Evolutionary conservation across 2,329 filamentous ascomycete species (phyloP).

Genomic region (Akanthomyces muscarius): DNA sequence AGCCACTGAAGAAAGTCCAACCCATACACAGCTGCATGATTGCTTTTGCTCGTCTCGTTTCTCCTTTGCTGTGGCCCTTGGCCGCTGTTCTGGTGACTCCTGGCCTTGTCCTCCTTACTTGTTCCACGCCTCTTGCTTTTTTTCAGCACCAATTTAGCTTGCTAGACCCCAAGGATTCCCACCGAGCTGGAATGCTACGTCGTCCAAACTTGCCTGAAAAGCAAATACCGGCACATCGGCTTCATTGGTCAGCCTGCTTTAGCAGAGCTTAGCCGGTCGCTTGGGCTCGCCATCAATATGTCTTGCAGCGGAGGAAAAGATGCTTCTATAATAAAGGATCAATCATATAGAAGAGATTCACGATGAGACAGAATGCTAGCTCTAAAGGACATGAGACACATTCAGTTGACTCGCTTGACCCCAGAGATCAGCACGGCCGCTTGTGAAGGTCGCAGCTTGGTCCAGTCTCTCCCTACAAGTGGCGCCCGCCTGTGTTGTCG

Average conservation of each 20-base stretch:
- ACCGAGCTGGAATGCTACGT: not conserved
- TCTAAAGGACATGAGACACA: not conserved
- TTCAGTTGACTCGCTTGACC: not conserved
- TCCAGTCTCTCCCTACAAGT: not conserved
- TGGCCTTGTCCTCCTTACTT: not conserved
- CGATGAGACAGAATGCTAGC: not conserved
- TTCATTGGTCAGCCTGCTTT: not conserved
- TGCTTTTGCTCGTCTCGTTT: not conserved
- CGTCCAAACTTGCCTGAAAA: not conserved
- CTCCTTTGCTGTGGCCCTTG: not conserved
- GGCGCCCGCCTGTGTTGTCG: not conserved
- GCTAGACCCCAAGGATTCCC: not conserved
- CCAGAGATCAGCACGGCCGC: too few species aligned
- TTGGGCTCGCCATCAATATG: not conserved
- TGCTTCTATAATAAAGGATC: not conserved
- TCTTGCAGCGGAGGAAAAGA: not conserved
- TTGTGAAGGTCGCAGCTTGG: too few species aligned
- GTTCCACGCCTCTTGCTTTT: too few species aligned
- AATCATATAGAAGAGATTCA: not conserved
- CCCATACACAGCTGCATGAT: not conserved
- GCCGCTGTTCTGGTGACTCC: not conserved
- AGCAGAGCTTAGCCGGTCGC: not conserved
- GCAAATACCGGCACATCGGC: not conserved
- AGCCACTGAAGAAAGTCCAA: conserved; percentile 3
- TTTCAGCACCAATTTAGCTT: not conserved